Base-by-base conservation (phyloP, 1,139 yeast species). In the Candida albicans region DNA sequence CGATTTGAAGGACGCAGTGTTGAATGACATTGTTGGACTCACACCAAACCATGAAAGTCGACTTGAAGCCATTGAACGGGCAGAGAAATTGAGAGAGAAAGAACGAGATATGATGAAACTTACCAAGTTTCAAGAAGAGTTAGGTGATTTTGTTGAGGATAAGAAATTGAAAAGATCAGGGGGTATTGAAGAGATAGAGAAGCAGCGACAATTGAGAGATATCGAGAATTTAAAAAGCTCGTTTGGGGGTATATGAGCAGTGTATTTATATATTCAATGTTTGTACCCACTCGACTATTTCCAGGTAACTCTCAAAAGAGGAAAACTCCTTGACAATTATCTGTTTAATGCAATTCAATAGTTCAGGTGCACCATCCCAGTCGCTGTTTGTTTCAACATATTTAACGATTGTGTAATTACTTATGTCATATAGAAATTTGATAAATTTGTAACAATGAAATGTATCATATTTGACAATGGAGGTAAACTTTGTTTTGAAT, bases 101-200 rank as follows among this genome's bases (percentile, higher is more conserved):
- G 96, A 89, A 57, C 75, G 80, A 47, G 83, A 78, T 51, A 65
- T 83, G 52, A 67, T 81, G 53, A 70, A 73, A 39, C 57, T 70
- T 34, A 83, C 81, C 50, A 84, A 83, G 46, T 91, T 91, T 56
- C 89, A 86, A 59, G 90, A 86, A 52, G 98, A 91, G 57, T 68
- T 91, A n/a, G 95, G 84, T 1, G 86, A 80, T 33, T 91, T 89
- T 70, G 96, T 91, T 4, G 90, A 75, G 8, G 93, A 84, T 41
- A 75, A 79, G 32, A 85, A 77, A 56, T 71, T 90, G 46, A 88
- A 87, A 57, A 84, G 81, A 51, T 81, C 89, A 27, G 98, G 97
- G 2, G 97, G 98, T 2, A 77, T 90, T 33, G 95, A 85, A 48
- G 97, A 90, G 54, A 69, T 88, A 14, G 98, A 91, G 55, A 73